These are phyloP conservation scores for Candida taoyuanica DNA, from an alignment of 805 yeast species.

Conservation along the genomic window DNA sequence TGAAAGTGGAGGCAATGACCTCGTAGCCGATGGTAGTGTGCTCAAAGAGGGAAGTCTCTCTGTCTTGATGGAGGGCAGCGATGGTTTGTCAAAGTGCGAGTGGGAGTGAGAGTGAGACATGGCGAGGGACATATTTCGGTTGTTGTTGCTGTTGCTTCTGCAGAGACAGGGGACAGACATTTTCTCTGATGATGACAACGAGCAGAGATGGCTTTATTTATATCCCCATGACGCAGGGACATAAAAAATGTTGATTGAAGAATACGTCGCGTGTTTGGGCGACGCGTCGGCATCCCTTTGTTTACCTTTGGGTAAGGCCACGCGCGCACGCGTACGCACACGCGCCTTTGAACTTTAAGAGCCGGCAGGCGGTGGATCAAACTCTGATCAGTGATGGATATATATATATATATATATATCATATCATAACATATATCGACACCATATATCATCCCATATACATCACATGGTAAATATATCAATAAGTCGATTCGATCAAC, in stretches of 20 bases:
- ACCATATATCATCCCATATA: too few species aligned
- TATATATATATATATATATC: too few species aligned
- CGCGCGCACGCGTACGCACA: too few species aligned
- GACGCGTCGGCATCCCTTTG: not conserved
- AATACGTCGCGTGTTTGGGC: not conserved
- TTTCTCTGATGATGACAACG: not conserved
- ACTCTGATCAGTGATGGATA: too few species aligned
- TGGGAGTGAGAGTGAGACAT: constrained; percentile 16
- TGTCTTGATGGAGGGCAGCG: constrained; percentile 15
- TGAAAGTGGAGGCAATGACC: constrained; percentile 19
- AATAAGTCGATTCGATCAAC: too few species aligned
- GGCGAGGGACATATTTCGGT: constrained; percentile 14
- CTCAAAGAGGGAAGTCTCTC: constrained; percentile 7
- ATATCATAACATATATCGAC: too few species aligned
- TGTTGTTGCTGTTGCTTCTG: not conserved
- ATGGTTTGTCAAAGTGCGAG: constrained; percentile 15
- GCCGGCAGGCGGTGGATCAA: too few species aligned
- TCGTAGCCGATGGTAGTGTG: not conserved
- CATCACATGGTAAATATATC: too few species aligned
- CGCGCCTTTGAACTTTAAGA: too few species aligned
- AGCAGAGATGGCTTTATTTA: not conserved
- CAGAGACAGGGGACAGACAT: not conserved
- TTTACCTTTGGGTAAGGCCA: not conserved
- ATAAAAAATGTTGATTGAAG: too few species aligned
- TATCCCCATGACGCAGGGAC: not conserved